Conservation (phyloP, 202 grass and related monocot genomes). For the Brachypodium distachyon region DNA sequence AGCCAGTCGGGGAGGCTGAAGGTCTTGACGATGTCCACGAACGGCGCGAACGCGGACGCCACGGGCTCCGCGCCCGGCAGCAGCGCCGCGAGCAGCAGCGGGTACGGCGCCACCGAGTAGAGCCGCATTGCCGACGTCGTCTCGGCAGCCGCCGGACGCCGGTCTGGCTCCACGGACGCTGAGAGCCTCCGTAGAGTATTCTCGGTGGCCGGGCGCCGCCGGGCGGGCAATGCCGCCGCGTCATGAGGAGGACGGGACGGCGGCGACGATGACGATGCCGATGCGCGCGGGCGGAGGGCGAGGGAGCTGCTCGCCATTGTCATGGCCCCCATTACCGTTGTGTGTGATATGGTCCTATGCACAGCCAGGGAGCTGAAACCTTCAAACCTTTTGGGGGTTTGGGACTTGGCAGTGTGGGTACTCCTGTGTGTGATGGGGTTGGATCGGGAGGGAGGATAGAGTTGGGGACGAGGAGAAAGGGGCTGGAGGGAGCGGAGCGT, state of each 20-base stretch:
- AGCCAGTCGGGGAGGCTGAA: slow-evolving; percentile 66
- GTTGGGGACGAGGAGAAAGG: background rate
- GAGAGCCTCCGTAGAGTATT: background rate
- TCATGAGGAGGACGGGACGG: background rate
- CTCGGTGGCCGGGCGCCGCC: background rate
- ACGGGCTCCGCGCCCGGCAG: slow-evolving; percentile 60
- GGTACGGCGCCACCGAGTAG: slow-evolving; percentile 66
- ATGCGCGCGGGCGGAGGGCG: slow-evolving; percentile 30
- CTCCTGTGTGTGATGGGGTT: background rate
- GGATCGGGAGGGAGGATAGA: background rate
- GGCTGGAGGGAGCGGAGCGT: slow-evolving; percentile 25
- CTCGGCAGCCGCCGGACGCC: background rate
- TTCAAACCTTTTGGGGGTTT: background rate
- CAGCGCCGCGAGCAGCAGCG: slow-evolving; percentile 56
- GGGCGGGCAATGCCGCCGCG: background rate
- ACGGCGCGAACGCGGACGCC: slow-evolving; percentile 54
- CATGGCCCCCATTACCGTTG: slow-evolving; percentile 25
- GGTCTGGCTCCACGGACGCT: background rate
- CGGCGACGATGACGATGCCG: background rate
- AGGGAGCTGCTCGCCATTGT: slow-evolving; percentile 39
- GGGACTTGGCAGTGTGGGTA: background rate
- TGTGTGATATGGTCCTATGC: background rate
- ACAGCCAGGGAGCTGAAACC: background rate
- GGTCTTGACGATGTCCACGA: slow-evolving; percentile 80
- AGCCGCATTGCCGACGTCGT: slow-evolving; percentile 28